Evolutionary conservation across 2,329 filamentous ascomycete genomes (phyloP).

Genomic region (Rhynchosporium secalis): DNA sequence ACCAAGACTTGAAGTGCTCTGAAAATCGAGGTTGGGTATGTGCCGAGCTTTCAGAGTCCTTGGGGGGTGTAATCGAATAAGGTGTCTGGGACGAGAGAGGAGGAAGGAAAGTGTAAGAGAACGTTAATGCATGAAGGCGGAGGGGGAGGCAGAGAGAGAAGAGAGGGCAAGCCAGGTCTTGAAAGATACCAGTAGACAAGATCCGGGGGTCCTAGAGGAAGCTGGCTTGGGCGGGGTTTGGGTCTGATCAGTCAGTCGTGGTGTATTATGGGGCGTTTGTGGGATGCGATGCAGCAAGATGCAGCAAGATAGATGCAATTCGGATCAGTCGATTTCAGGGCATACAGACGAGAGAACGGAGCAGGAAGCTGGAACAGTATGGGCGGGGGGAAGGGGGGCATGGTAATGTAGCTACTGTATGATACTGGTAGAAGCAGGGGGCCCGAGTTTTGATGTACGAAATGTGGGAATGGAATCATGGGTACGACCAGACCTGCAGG

Average conservation of each 20-base stretch:
- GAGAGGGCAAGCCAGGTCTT: neutral
- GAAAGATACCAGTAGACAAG: neutral
- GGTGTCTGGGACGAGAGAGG: neutral
- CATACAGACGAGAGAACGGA: too few relatives aligned
- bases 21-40: neutral
- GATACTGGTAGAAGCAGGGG: too few relatives aligned
- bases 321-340: too few relatives aligned
- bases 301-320: too few relatives aligned
- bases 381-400: too few relatives aligned
- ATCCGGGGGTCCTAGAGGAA: slow-evolving; percentile 2
- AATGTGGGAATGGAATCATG: too few relatives aligned
- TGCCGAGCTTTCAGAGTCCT: neutral
- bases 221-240: neutral
- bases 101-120: neutral
- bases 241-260: neutral
- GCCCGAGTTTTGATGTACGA: too few relatives aligned
- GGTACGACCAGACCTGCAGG: too few relatives aligned
- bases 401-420: too few relatives aligned
- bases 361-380: too few relatives aligned
- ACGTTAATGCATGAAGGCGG: slow-evolving; percentile 2
- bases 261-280: neutral
- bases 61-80: neutral
- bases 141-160: neutral
- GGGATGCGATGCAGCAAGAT: neutral
- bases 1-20: slow-evolving; percentile 5